A percentile compares a stretch with the other conserved stretches of the same genome.
Evolutionary conservation across 768 basidiomycete species (phyloP).

Genomic region (Holtermanniella nyarrowii): DNA sequence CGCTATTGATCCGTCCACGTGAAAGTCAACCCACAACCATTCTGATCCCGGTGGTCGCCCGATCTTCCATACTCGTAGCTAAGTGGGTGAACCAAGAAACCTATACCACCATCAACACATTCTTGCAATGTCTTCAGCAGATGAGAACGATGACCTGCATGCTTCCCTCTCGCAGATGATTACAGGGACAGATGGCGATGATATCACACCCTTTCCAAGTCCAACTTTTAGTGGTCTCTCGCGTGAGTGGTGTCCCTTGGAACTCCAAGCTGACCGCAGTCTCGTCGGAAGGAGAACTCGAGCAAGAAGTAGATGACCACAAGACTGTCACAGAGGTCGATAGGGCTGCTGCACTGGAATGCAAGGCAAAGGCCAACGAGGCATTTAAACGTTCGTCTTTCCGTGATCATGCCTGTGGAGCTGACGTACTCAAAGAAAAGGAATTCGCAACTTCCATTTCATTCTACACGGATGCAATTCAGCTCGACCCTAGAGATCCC

Average conservation of each 20-base stretch:
- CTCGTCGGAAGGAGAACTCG: constrained; percentile 29
- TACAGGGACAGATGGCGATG: constrained; percentile 19
- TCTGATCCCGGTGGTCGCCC: no score
- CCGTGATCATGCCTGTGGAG: neutral
- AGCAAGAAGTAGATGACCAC: constrained; percentile 26
- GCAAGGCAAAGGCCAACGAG: constrained; percentile 82
- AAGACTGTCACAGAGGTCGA: constrained; percentile 57
- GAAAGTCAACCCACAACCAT: no score
- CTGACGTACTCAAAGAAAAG: constrained; percentile 44
- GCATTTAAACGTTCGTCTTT: constrained; percentile 50
- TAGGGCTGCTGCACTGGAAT: constrained; percentile 53
- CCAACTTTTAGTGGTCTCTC: constrained; percentile 18
- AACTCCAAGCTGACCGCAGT: constrained; percentile 6
- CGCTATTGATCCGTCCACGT: no score
- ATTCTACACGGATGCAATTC: constrained; percentile 74
- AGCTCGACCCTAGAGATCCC: constrained; percentile 74
- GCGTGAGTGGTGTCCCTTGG: constrained; percentile 9
- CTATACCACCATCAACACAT: no score
- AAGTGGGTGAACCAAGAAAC: no score
- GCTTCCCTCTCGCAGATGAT: constrained; percentile 9
- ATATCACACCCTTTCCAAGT: constrained; percentile 26
- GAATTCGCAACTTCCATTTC: constrained; percentile 66
- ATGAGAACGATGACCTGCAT: constrained; percentile 4
- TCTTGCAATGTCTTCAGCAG: no score
- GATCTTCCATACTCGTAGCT: no score